Conservation (phyloP, 345 rosid genomes). For the Syzygium jambos region DNA sequence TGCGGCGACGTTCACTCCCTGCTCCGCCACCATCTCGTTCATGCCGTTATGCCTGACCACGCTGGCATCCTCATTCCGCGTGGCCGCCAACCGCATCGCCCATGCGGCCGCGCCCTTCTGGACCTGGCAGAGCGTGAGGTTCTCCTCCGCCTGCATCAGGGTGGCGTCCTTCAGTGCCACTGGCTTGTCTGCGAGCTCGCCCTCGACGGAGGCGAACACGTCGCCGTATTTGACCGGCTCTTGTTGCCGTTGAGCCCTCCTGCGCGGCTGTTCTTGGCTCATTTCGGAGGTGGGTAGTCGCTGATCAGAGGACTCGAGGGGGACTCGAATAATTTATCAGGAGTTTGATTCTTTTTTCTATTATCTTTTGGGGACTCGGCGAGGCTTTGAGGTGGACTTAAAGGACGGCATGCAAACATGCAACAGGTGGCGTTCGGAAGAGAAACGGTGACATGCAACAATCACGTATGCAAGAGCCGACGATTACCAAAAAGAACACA, state of each 20-base stretch:
- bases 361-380: not conserved
- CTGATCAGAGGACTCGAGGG: not conserved
- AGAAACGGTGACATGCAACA: not conserved
- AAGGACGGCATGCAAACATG: not conserved
- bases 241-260: conserved; percentile 1
- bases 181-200: conserved; percentile 11
- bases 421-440: not conserved
- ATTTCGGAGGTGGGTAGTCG: not conserved
- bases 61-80: conserved; percentile 14
- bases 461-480: not conserved
- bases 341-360: not conserved
- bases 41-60: conserved; percentile 3
- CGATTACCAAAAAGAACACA: not conserved
- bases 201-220: conserved; percentile 13
- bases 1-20: conserved; percentile 9
- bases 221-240: conserved; percentile 22
- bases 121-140: conserved; percentile 9
- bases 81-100: conserved; percentile 24
- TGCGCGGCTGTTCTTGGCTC: conserved; percentile 29
- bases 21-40: conserved; percentile 2
- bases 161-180: conserved; percentile 23
- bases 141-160: conserved; percentile 25
- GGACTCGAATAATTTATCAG: not conserved
- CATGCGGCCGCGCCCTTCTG: conserved; percentile 8
- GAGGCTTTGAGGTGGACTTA: not conserved